Evolutionary conservation across 768 basidiomycete species (phyloP), one percentile per base, ranked within the genome.

Genomic region (Sarcodon sp.): DNA sequence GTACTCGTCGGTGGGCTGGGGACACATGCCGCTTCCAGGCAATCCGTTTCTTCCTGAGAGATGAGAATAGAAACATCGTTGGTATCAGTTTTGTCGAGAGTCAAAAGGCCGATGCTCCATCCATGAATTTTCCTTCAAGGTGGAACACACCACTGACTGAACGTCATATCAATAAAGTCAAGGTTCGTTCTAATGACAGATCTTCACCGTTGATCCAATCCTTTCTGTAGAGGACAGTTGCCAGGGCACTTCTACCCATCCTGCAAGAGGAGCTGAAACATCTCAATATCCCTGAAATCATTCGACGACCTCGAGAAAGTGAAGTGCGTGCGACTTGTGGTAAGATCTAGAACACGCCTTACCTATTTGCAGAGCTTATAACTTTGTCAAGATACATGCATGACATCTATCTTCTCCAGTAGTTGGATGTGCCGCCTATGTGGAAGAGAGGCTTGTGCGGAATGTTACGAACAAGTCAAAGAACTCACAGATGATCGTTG

Each of bases 381-480:
- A 21, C 36, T 44, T 51, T 49, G 7, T 13, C 16, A 60, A 94
- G 91, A 96, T 64, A 89, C 86, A 1, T 96, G 92, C 63, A 86
- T 89, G 73, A 92, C 89, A 4, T 93, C 91, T 10, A 79, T 94
- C 49, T 94, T 94, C 63, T 83, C 85, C 6, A 80, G 79, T 49
- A 84, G 80, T 32, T 94, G 87, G 80, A 86, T 93, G 76, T 94
- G 91, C 61, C 75, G 84, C n/a, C 60, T 77, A 35, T 97, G 93
- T 61, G 93, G 89, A 4, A 79, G 88, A 8, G 93, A 96, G 64
- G 79, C 86, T 7, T 97, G 93, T 59, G 71, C 80, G 1, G 85
- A 88, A 51, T 96, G 93, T 59, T 87, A 77, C 57, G 69, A 73
- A 27, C 80, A 77, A 53, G 77, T 93, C 46, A 64, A 67, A 48